These are phyloP conservation scores for Lentithecium fluviatile DNA, from an alignment of 495 filamentous ascomycete genomes.

Conservation along the genomic window DNA sequence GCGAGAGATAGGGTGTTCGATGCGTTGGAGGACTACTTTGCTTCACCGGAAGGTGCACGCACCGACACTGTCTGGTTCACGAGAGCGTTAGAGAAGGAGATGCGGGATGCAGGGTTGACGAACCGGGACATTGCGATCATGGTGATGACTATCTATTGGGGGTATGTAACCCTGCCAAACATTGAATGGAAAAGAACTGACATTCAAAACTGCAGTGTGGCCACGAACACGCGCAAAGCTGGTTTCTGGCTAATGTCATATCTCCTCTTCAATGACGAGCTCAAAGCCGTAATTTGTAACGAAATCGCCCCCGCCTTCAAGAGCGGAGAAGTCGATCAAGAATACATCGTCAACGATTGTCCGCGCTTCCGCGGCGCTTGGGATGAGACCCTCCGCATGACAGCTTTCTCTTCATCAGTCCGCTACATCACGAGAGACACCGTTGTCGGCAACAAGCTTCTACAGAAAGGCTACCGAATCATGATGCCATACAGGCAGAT, in stretches of 20 bases:
- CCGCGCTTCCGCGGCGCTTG: neutral
- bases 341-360: neutral
- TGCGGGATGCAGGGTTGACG: too few species aligned
- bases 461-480: conserved; percentile 6
- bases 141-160: conserved; percentile 2
- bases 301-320: conserved; percentile 1
- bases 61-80: too few species aligned
- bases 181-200: neutral
- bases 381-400: neutral
- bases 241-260: conserved; percentile 1
- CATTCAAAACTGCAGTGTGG: neutral
- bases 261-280: neutral
- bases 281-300: neutral
- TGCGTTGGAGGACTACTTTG: neutral
- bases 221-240: neutral
- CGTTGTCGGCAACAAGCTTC: neutral
- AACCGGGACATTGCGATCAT: conserved; percentile 3
- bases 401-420: neutral
- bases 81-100: too few species aligned
- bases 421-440: neutral
- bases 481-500: conserved; percentile 5
- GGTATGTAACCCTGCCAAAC: neutral
- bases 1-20: neutral
- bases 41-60: neutral
- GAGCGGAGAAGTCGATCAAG: neutral